Evolutionary conservation across 371 early-diverging fungal genomes (phyloP).

Genomic region (Fennellomyces sp.): DNA sequence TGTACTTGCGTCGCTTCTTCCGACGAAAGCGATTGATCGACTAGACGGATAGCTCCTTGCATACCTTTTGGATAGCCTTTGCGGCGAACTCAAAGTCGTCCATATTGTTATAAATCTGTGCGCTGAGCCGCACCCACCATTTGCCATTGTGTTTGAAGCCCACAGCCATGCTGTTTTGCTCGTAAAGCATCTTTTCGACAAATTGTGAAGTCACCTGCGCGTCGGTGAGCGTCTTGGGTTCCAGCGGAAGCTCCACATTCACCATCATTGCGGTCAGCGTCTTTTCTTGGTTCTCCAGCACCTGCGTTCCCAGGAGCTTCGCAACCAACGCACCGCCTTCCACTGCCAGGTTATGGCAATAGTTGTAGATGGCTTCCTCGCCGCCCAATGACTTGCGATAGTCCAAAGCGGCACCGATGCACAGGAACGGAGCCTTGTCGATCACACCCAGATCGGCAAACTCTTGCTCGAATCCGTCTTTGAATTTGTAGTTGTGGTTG

Average conservation of each 20-base stretch:
- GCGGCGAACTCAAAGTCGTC: conserved; percentile 53
- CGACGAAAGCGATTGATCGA: conserved; percentile 80
- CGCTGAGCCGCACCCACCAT: conserved; percentile 59
- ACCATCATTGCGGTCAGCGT: conserved; percentile 54
- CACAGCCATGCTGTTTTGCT: conserved; percentile 43
- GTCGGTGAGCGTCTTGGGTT: conserved; percentile 19
- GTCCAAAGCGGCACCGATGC: conserved; percentile 51
- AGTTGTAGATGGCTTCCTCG: conserved; percentile 56
- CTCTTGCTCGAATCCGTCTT: conserved; percentile 26
- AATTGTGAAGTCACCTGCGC: conserved; percentile 22
- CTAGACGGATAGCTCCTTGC: conserved; percentile 35
- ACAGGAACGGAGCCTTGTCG: conserved; percentile 41
- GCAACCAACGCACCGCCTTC: conserved; percentile 61
- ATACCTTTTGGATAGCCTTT: conserved; percentile 43
- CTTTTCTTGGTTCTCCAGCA: conserved; percentile 54
- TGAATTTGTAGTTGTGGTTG: conserved; percentile 41
- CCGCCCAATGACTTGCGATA: conserved; percentile 58
- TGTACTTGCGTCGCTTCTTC: conserved; percentile 81
- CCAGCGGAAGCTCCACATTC: conserved; percentile 60
- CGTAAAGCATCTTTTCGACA: conserved; percentile 42
- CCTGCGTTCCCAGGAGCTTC: conserved; percentile 60
- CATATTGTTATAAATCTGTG: conserved; percentile 63
- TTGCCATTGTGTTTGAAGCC: conserved; percentile 48
- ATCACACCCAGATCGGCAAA: conserved; percentile 41
- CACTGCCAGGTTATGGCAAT: conserved; percentile 58